Evolutionary conservation across 2,329 filamentous ascomycete genomes (phyloP).

Genomic region (Graphiopsis chlorocephala): DNA sequence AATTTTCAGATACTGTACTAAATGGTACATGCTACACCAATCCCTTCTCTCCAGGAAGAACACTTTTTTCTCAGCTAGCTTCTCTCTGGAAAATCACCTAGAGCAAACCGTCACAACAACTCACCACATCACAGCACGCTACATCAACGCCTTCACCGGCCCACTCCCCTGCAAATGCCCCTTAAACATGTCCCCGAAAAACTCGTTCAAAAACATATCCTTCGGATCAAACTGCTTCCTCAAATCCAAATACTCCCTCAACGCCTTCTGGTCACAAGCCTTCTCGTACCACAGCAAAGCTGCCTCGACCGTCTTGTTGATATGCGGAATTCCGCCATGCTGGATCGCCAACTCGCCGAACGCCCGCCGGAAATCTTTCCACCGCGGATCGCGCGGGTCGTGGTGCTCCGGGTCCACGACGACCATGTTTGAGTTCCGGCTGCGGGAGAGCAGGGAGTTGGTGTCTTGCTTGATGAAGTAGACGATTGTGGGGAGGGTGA

Average conservation of each 20-base stretch:
- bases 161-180: neutral
- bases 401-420: conserved; percentile 16
- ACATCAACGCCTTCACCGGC: neutral
- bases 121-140: neutral
- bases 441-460: conserved; percentile 3
- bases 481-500: conserved; percentile 15
- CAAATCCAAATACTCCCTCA: conserved; percentile 10
- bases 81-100: neutral
- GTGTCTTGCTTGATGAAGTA: conserved; percentile 17
- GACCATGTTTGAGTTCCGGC: conserved; percentile 14
- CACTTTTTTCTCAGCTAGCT: neutral
- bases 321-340: conserved; percentile 18
- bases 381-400: conserved; percentile 8
- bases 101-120: neutral
- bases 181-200: conserved; percentile 9
- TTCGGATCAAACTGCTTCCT: conserved; percentile 15
- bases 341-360: conserved; percentile 14
- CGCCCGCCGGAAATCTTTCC: conserved; percentile 14
- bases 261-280: conserved; percentile 11
- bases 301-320: conserved; percentile 17
- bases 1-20: neutral
- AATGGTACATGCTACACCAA: neutral
- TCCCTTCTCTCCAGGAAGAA: neutral
- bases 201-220: conserved; percentile 14
- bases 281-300: conserved; percentile 15